Evolutionary conservation across 257 asterid species (phyloP), one percentile per base, ranked within the genome.

Genomic region (Coffea eugenioides): DNA sequence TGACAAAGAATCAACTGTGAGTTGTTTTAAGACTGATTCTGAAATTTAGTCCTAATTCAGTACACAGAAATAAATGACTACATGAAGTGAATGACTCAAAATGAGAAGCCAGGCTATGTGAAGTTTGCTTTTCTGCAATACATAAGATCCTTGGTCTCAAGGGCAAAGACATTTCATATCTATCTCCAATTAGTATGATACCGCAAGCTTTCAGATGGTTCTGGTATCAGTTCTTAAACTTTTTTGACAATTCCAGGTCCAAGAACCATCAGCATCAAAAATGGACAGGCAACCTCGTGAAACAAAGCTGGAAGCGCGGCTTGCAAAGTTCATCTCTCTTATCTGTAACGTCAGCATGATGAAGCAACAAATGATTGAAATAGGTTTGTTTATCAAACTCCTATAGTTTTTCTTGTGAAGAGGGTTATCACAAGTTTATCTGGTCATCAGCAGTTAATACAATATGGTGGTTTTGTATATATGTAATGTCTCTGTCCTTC

Each of bases 291-390:
- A 88, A 85, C 90, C 92, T 43, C 86, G 83, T 83, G 97, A 93
- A 86, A 88, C 97, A 48, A 90, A 93, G 90, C 84, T 93, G 84
- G 99, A 87, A 79, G 84, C 90, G 48, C 90, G 92, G 21, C 82
- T 95, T 83, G 97, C 97, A 75, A 92, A 92, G 86, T 93, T 95
- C 90, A 86, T 93, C 73, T 93, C 98, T 75, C 97, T 92, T 84
- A 90, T 95, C 78, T 95, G 98, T 88, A 92, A 88, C 80, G 80
- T 87, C 80, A 92, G 95, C 88, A 95, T 95, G 99, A 95, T 95
- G 99, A 90, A 84, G 89, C 97, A 95, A 79, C 99, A 93, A 75
- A 95, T 95, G 99, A 89, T 92, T 87, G 99, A 95, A 85, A 93
- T 95, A 89, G 98, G 98, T 93, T 52, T 52, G 89, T 71, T 48